Conservation (phyloP, 257 asterid species). For the Rehmannia glutinosa region DNA sequence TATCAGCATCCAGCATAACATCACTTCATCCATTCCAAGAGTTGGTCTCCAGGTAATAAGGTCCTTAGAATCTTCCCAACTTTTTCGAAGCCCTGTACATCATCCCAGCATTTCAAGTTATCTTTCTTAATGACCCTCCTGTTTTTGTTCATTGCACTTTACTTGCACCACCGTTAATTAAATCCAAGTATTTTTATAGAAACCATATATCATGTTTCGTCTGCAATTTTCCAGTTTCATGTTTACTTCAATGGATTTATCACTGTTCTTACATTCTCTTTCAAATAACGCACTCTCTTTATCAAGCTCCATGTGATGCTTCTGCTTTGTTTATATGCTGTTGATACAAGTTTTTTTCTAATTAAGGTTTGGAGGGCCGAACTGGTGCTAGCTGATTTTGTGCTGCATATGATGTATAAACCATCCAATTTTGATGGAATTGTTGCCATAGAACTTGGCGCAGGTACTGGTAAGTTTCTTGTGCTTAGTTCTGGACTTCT, state of each 20-base stretch:
- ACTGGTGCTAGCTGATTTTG: slow-evolving; percentile 79
- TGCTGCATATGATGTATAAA: slow-evolving; percentile 60
- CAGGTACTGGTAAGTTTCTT: slow-evolving; percentile 78
- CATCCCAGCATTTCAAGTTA: neutral
- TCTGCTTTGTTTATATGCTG: slow-evolving; percentile 1
- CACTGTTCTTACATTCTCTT: neutral
- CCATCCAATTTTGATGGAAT: slow-evolving; percentile 57
- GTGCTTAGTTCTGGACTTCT: slow-evolving; percentile 17
- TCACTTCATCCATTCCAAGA: slow-evolving; percentile 86
- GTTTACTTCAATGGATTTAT: neutral
- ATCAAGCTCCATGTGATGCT: neutral
- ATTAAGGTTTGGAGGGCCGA: slow-evolving; percentile 92
- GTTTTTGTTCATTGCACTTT: neutral
- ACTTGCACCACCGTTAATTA: neutral
- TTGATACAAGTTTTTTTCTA: neutral
- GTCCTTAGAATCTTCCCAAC: neutral
- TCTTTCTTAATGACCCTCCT: neutral
- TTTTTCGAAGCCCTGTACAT: neutral
- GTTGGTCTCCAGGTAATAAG: slow-evolving; percentile 89
- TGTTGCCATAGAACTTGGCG: slow-evolving; percentile 83
- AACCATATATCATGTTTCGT: neutral
- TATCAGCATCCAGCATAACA: slow-evolving; percentile 63
- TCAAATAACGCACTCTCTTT: neutral
- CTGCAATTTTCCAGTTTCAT: neutral
- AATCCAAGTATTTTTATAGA: neutral